These are phyloP conservation scores for Fusarium proliferatum DNA, from an alignment of 2,329 filamentous ascomycete genomes.

Conservation along the genomic window DNA sequence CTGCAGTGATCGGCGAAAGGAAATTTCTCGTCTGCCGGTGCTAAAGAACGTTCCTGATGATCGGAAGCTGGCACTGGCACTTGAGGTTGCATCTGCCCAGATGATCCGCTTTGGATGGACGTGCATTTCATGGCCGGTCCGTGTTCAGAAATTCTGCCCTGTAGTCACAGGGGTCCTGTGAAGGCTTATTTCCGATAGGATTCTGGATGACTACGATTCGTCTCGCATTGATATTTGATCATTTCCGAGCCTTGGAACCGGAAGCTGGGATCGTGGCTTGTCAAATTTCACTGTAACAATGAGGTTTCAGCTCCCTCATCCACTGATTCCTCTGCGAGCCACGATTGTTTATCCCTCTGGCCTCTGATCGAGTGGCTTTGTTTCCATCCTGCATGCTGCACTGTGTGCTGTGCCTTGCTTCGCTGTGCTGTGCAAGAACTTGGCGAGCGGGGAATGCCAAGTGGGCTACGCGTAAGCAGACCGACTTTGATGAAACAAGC, in stretches of 20 bases:
- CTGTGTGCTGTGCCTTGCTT: background rate
- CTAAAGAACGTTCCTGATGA: background rate
- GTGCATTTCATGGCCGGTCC: slow-evolving; percentile 2
- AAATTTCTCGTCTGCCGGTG: background rate
- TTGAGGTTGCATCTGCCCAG: background rate
- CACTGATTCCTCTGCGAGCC: background rate
- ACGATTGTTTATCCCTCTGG: background rate
- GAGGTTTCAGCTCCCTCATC: background rate
- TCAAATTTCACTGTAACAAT: slow-evolving; percentile 4
- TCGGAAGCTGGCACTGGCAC: background rate
- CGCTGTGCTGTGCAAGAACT: background rate
- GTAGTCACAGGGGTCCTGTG: background rate
- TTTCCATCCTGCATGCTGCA: background rate
- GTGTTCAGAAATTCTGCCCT: background rate
- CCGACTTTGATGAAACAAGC: slow-evolving; percentile 1
- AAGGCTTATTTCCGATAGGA: slow-evolving; percentile 16
- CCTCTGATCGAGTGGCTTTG: slow-evolving; percentile 6
- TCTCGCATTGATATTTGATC: slow-evolving; percentile 25
- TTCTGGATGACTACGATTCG: slow-evolving; percentile 3
- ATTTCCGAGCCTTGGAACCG: slow-evolving; percentile 20
- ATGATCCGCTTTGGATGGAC: slow-evolving; percentile 2
- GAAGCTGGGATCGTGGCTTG: background rate
- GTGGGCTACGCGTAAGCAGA: slow-evolving; percentile 18
- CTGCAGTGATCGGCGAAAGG: slow-evolving; percentile 1
- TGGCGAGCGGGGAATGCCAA: slow-evolving; percentile 21